Conservation (phyloP, 2,329 filamentous ascomycete species). For the Knufia petricola region DNA sequence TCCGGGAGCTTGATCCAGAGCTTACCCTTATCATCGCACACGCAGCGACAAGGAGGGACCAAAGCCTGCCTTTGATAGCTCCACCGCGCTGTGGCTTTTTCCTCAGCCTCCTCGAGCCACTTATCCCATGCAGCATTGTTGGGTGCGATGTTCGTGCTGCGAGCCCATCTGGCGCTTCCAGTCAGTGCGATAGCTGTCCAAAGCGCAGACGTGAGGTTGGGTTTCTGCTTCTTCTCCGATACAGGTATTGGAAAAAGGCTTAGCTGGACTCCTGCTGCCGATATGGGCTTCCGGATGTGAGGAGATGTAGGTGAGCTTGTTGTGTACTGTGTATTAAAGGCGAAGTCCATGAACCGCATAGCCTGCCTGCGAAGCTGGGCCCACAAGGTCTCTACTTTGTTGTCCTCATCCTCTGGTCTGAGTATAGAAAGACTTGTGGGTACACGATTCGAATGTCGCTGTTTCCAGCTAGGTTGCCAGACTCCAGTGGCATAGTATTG, state of each 20-base stretch:
- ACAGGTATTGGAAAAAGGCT: background rate
- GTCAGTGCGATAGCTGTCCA: constrained; percentile 41
- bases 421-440: background rate
- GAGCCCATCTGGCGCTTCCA: constrained; percentile 34
- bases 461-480: no score
- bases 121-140: constrained; percentile 31
- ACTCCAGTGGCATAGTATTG: no score
- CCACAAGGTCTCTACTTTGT: background rate
- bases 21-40: no score
- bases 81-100: background rate
- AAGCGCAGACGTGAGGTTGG: constrained; percentile 36
- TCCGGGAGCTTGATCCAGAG: no score
- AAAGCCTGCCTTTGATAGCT: background rate
- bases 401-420: background rate
- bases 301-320: background rate
- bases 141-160: constrained; percentile 28
- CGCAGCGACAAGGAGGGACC: background rate
- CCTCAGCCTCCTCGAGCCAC: constrained; percentile 31
- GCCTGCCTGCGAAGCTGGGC: background rate
- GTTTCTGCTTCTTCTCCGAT: constrained; percentile 12
- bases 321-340: background rate
- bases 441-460: background rate
- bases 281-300: background rate
- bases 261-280: no score
- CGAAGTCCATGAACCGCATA: background rate